Base-by-base conservation (phyloP, 225 moss, liverwort and hornwort genomes). In the Thuidium tamariscinum region DNA sequence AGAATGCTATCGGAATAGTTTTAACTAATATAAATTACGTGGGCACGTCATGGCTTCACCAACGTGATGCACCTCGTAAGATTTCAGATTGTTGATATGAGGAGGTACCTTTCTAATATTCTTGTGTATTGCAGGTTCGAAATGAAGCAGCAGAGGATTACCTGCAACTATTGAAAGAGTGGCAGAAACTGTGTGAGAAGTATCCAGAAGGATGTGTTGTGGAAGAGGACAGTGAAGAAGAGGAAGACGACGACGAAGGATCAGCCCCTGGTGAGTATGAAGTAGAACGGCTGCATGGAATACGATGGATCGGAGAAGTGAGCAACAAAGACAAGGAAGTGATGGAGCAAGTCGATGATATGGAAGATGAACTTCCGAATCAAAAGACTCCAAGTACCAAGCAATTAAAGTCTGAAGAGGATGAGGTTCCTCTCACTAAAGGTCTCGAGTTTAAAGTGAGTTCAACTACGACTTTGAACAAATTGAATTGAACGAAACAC, bases 141-240 rank as follows among this genome's bases (percentile, higher is more conserved):
- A 93, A 95, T 87, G 99, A 99, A 82, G 91, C 96, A 56, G 96
- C 99, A 36, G 99, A 97, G 60, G 97, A 97, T 77, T 99, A 97
- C 82, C 84, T 97, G 77, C 87, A 87, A 65, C 67, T 97, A 63
- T 93, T 96, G 30, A 95, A 87, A 88, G 96, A 91, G 81, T 99
- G 99, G 99, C 84, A 94, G 75, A 91, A 94, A 77, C 82, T 99
- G 34, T 97, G 97, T 83, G 89, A 91, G 70, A 93, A 89, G 88
- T 99, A 92, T 67, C 78, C 94, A 46, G 88, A 90, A 86, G 91
- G 94, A 84, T 86, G 86, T 63, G 92, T 93, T 42, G 93, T 93
- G 78, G 88, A 91, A 83, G 88, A 89, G 77, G 93, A 91, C 26
- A 88, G 89, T 80, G 93, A 91, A 22, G 94, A 91, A 46, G 91